Evolutionary conservation across 345 rosid genomes (phyloP).

Genomic region (Rhizophora mangle): DNA sequence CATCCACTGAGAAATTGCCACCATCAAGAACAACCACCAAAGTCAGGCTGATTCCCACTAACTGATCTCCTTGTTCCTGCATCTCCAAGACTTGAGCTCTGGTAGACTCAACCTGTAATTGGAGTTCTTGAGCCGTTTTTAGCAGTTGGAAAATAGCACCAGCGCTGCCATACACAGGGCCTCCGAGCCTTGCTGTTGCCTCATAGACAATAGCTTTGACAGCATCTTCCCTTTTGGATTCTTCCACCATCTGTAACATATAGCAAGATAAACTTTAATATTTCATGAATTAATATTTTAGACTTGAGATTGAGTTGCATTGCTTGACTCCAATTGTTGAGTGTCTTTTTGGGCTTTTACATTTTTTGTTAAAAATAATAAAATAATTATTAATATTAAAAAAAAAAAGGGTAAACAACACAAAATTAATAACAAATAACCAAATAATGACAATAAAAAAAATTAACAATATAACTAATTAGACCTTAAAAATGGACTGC

Average conservation of each 20-base stretch:
- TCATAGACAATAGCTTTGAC: conserved; percentile 32
- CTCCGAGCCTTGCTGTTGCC: conserved; percentile 38
- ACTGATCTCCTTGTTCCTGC: conserved; percentile 23
- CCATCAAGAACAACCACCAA: neutral
- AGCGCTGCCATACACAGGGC: conserved; percentile 32
- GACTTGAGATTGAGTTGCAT: too few species aligned
- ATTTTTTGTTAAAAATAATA: too few species aligned
- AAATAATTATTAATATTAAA: too few species aligned
- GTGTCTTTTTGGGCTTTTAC: too few species aligned
- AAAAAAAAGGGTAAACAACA: too few species aligned
- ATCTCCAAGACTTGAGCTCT: conserved; percentile 11
- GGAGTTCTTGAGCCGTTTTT: conserved; percentile 27
- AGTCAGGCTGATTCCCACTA: conserved; percentile 18
- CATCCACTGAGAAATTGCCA: too few species aligned
- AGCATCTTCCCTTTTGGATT: conserved; percentile 33
- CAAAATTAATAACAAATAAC: too few species aligned
- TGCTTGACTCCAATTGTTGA: too few species aligned
- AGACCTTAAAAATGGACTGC: neutral
- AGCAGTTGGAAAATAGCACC: conserved; percentile 28
- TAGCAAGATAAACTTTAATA: too few species aligned
- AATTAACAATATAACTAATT: too few species aligned
- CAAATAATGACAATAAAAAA: too few species aligned
- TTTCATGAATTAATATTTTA: too few species aligned
- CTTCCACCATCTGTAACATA: conserved; percentile 31
- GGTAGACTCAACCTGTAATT: conserved; percentile 15